Base-by-base conservation (phyloP, 2,329 filamentous ascomycete species). In the Talaromyces sp. region DNA sequence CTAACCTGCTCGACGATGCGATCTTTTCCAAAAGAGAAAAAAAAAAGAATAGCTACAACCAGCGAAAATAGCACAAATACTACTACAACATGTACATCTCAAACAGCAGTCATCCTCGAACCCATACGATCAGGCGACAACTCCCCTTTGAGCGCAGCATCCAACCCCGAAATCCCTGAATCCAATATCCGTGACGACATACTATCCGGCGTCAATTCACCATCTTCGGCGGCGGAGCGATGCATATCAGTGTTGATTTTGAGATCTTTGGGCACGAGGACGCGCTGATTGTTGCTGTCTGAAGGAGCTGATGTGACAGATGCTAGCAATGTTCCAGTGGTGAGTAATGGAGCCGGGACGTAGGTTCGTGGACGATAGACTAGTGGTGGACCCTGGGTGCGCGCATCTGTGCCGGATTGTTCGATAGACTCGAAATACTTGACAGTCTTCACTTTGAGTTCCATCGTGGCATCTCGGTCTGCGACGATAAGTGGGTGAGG, bases 401-500 rank as follows among this genome's bases (percentile, higher is more conserved):
- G 71, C 8, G 70, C 74, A 63, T 76, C 74, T 5, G 74, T 78
- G 43, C 84, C 84, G 1, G 87, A 80, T 66, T 84, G 80, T 71
- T 89, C 86, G 65, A 89, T 88, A 61, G 82, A 85, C 74, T 88
- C 88, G 72, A 89, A 89, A 70, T 89, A 89, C 77, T 81, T 82
- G 66, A 89, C 87, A 0, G 87, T 89, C 77, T 89, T 89, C 61
- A 89, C 86, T 69, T 86, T 85, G 53, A 89, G 76, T 70, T 89
- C 86, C 13, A 88, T 76, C 1, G 87, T 89, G 15, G 87, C 86
- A 68, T 93, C 89, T 66, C 93, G 89, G 66, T 95, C 90, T 46
- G 88, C 89, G 9, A 93, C 89, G 63, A 94, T 85, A 80, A 94
- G 85, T 55, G 89, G 86, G 66, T 92, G 87, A 3, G 85, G 87